Percentiles rank a stretch among this genome's conserved stretches.
Conservation (phyloP, 306 rosid species). For the Vigna nakashimae region DNA sequence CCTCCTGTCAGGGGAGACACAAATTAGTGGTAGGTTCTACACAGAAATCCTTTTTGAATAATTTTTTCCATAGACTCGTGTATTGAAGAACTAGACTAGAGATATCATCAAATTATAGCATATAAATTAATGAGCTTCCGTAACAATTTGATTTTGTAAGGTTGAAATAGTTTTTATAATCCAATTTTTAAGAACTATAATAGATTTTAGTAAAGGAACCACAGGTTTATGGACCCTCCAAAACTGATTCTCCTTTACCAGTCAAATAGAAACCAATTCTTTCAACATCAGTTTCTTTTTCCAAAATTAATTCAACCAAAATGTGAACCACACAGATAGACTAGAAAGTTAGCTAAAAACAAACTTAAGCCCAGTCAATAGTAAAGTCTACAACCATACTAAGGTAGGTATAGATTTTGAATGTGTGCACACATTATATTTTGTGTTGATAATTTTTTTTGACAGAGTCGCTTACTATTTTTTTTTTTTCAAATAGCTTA, state of each 20-base stretch:
- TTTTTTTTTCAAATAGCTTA: background rate
- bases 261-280: background rate
- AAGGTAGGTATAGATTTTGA: background rate
- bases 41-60: background rate
- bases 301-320: background rate
- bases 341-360: background rate
- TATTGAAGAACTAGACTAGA: too few species aligned
- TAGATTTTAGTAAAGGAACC: background rate
- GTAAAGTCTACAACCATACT: background rate
- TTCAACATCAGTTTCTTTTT: background rate
- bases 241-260: background rate
- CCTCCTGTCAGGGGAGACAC: constrained; percentile 67
- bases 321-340: background rate
- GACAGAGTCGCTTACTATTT: background rate
- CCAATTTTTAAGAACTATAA: too few species aligned
- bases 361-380: background rate
- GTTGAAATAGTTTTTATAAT: too few species aligned
- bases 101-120: too few species aligned
- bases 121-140: too few species aligned
- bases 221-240: background rate
- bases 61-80: too few species aligned
- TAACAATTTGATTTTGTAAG: too few species aligned
- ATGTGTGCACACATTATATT: background rate
- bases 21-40: background rate
- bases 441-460: background rate